Base-by-base conservation (phyloP, 2,329 filamentous ascomycete genomes). In the Cordyceps sp. region DNA sequence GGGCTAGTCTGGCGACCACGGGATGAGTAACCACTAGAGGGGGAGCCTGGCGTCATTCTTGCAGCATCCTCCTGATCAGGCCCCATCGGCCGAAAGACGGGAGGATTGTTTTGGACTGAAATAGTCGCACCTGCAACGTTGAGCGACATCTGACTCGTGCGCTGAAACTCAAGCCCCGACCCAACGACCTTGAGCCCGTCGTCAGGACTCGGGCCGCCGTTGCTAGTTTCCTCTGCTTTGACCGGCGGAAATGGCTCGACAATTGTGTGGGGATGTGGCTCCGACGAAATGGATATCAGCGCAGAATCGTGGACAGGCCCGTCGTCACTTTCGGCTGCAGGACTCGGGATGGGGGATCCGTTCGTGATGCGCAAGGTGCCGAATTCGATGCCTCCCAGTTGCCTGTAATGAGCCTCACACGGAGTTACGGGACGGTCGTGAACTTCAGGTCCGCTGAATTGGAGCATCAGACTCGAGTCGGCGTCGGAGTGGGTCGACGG, bases 311-410 rank as follows among this genome's bases (percentile, higher is more conserved):
- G n/a, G 7, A 6, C 21, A 18, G 17, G 14, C 10, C 24, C 19
- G 8, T 30, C 26, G 5, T 29, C 23, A 24, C 18, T 29, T 33
- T 37, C 37, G 12, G n/a, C 10, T 7, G 18, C 27, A 22, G 31
- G 48, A 42, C 62, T 69, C n/a, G 53, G 50, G 12, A 49, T 48
- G 3, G 73, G 72, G 4, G 57, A 54, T 12, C 69, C 72, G 46
- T 78, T 78, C 16, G 59, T 73, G 34, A 78, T 75, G 23, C 69
- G 64, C 31, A 78, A 44, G 2, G 69, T 69, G 3, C 73, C 73
- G 33, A 73, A 62, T 44, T 72, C 73, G 45, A 73, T 76, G 10
- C 61, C 67, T 4, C 73, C 73, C 21, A 71, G 62, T 29, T 74
- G 69, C 36, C 59, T 59, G 42, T 75, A 76, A n/a, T 68, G 62